Conservation (phyloP, 1,284 basidiomycete species). For the Puccinia polysora region DNA sequence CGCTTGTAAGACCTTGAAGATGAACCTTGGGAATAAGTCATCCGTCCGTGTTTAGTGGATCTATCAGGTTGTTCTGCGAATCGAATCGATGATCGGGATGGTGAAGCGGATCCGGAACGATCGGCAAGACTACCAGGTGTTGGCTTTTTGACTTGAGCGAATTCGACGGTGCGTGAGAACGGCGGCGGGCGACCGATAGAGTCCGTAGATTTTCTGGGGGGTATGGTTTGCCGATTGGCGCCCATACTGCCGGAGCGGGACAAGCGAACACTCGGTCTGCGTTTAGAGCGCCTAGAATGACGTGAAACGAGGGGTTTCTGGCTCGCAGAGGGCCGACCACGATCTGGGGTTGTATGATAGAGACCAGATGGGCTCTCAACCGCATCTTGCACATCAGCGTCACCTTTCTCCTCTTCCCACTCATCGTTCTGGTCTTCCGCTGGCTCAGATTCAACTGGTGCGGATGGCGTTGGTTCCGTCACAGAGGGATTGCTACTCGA, state of each 20-base stretch:
- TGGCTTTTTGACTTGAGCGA: conserved; percentile 6
- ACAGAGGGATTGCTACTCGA: background rate
- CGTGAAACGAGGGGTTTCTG: background rate
- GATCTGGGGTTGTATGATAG: background rate
- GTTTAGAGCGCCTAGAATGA: conserved; percentile 7
- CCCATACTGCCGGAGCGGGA: background rate
- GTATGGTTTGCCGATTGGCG: background rate
- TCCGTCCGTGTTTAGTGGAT: background rate
- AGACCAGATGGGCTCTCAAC: background rate
- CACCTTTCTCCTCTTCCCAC: conserved; percentile 26
- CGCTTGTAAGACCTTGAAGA: conserved; percentile 20
- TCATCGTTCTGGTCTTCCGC: conserved; percentile 23
- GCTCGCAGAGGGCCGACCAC: conserved; percentile 8
- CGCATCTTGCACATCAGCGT: background rate
- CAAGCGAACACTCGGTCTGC: background rate
- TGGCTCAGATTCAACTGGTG: background rate
- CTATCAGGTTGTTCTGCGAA: conserved; percentile 27
- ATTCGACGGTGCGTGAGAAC: conserved; percentile 16
- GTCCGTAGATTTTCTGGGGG: background rate
- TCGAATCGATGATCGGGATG: conserved; percentile 28
- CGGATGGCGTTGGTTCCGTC: too few species aligned
- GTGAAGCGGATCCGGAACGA: conserved; percentile 10
- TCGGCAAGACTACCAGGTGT: background rate
- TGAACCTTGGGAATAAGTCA: background rate
- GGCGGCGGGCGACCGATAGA: background rate